These are phyloP conservation scores for Colletotrichum neosansevieriae DNA, from an alignment of 2,329 filamentous ascomycete species.

Conservation along the genomic window DNA sequence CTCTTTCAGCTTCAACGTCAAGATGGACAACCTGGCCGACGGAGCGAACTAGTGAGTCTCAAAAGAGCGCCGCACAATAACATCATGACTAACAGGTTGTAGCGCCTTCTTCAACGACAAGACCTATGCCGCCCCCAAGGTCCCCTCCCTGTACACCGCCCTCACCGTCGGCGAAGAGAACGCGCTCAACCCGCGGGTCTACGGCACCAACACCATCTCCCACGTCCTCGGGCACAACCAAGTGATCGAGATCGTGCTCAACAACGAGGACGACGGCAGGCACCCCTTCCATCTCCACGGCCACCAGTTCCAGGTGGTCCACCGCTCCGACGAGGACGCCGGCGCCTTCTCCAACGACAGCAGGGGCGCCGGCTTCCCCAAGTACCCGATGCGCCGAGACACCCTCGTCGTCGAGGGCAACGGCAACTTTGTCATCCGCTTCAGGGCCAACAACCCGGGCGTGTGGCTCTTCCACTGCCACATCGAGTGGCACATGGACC, in stretches of 20 bases:
- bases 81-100: neutral
- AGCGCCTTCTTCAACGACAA: slow-evolving; percentile 71
- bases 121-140: slow-evolving; percentile 73
- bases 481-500: slow-evolving; percentile 67
- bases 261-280: slow-evolving; percentile 68
- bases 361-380: slow-evolving; percentile 49
- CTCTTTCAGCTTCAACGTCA: slow-evolving; percentile 60
- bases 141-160: slow-evolving; percentile 76
- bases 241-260: slow-evolving; percentile 69
- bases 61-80: neutral
- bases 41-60: slow-evolving; percentile 66
- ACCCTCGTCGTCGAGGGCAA: slow-evolving; percentile 60
- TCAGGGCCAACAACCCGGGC: slow-evolving; percentile 59
- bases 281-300: slow-evolving; percentile 76
- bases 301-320: slow-evolving; percentile 67
- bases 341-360: slow-evolving; percentile 54
- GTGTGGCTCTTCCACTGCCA: slow-evolving; percentile 64
- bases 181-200: slow-evolving; percentile 61
- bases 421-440: slow-evolving; percentile 62
- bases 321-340: slow-evolving; percentile 41
- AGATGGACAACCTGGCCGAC: slow-evolving; percentile 75
- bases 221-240: slow-evolving; percentile 66
- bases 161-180: slow-evolving; percentile 63
- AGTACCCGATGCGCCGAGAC: slow-evolving; percentile 61
- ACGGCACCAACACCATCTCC: slow-evolving; percentile 63